Conservation (phyloP, 371 early-diverging fungal genomes). For the Syncephalastrum sp. region DNA sequence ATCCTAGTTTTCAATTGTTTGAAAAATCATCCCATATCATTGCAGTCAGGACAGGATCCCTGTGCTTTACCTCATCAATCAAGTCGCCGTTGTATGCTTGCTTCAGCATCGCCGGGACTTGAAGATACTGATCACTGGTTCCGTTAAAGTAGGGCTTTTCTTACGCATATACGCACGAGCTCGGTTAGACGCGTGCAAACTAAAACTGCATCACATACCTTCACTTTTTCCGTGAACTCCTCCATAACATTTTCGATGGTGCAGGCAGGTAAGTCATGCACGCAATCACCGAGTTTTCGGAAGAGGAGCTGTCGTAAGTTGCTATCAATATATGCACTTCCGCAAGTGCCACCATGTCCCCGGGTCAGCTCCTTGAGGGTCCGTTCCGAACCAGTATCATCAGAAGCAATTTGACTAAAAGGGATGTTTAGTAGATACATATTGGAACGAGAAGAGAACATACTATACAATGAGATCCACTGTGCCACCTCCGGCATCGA, state of each 20-base stretch:
- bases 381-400: constrained; percentile 29
- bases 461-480: constrained; percentile 54
- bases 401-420: constrained; percentile 7
- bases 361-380: constrained; percentile 45
- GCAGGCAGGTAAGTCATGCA: constrained; percentile 13
- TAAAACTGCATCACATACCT: constrained; percentile 22
- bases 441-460: neutral
- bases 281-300: constrained; percentile 16
- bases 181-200: no score
- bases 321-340: constrained; percentile 52
- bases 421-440: neutral
- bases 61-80: constrained; percentile 17
- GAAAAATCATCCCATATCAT: neutral
- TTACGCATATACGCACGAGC: no score
- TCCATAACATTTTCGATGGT: constrained; percentile 46
- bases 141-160: constrained; percentile 54
- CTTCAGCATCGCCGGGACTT: constrained; percentile 18
- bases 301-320: constrained; percentile 43
- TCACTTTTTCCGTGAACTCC: constrained; percentile 39
- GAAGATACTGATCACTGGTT: constrained; percentile 45
- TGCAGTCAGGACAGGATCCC: neutral
- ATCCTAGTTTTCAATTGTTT: constrained; percentile 14
- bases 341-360: constrained; percentile 53
- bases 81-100: constrained; percentile 14
- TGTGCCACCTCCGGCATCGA: constrained; percentile 69